Evolutionary conservation across 495 filamentous ascomycete genomes (phyloP).

Genomic region (Venustampulla echinocandica): DNA sequence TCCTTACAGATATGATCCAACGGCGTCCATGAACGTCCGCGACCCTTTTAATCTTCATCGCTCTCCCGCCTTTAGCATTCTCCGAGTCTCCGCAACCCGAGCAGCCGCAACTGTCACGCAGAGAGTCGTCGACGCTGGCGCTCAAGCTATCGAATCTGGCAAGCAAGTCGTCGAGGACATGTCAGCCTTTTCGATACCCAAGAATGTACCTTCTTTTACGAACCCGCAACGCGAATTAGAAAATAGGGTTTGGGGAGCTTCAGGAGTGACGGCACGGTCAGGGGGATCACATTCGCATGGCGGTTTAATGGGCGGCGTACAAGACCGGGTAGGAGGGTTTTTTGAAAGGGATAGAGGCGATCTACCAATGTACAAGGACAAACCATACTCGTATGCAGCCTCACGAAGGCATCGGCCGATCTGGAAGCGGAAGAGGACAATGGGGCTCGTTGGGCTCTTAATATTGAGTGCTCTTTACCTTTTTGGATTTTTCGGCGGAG

Average conservation of each 20-base stretch:
- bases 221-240: conserved; percentile 60
- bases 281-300: conserved; percentile 24
- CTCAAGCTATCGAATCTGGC: conserved; percentile 35
- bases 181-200: conserved; percentile 54
- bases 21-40: conserved; percentile 40
- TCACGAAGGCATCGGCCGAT: conserved; percentile 39
- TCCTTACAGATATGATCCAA: conserved; percentile 20
- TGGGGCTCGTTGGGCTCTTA: conserved; percentile 40
- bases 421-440: conserved; percentile 45
- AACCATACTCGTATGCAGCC: conserved; percentile 67
- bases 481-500: conserved; percentile 42
- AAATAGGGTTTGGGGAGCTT: conserved; percentile 56
- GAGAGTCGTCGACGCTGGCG: conserved; percentile 31
- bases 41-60: conserved; percentile 43
- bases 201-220: conserved; percentile 62
- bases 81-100: conserved; percentile 32
- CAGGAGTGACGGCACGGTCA: conserved; percentile 25
- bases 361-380: conserved; percentile 98
- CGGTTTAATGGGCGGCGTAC: conserved; percentile 36
- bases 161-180: conserved; percentile 42
- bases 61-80: conserved; percentile 36
- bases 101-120: conserved; percentile 33
- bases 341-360: conserved; percentile 42
- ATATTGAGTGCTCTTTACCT: conserved; percentile 48
- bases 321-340: conserved; percentile 34